Evolutionary conservation across 768 basidiomycete genomes (phyloP), one percentile per base, ranked within the genome.

Genomic region (Boletus huronensis): DNA sequence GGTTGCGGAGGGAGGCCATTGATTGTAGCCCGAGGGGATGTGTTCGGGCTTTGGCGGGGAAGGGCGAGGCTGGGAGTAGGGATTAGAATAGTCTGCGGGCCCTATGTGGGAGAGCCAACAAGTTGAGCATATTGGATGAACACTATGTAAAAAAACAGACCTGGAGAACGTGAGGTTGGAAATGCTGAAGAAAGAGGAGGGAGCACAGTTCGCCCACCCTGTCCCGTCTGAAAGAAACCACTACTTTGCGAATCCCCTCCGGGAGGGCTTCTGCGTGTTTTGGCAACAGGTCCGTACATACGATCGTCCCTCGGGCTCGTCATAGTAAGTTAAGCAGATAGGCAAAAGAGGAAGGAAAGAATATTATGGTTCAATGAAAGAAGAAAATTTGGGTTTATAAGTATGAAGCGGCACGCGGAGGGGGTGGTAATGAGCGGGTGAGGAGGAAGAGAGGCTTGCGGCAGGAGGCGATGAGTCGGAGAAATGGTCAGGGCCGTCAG

Each of bases 101-200:
- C 77, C 85, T 87, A 73, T 74, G 77, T 70, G 75, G 66, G 72
- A 64, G 77, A 79, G 70, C 75, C 73, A 74, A 70, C 71, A 75
- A 73, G 75, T 82, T 84, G 81, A 84, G 81, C 75, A 74, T 66
- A 74, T 76, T 76, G 79, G 68, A 71, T 68, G 67, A 72, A 79
- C 72, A 79, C 75, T 72, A 79, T 67, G 77, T 74, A 79, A 75
- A 74, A 73, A 74, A 79, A 88, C 87, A 81, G 83, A 89, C 87
- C 87, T 89, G 87, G 82, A 86, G 85, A 87, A 83, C 79, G 86
- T 86, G 84, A 88, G 84, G 82, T 84, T 87, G 86, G 86, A 85
- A 87, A 86, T 67, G 82, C 82, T 75, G 84, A 79, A 83, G 83
- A 81, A 81, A 89, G 78, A 83, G 87, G 84, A 85, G 87, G 88